phyloP scores from a whole-genome alignment of 192 early-diverging fungal genomes.

The Coemansia sp. region DNA sequence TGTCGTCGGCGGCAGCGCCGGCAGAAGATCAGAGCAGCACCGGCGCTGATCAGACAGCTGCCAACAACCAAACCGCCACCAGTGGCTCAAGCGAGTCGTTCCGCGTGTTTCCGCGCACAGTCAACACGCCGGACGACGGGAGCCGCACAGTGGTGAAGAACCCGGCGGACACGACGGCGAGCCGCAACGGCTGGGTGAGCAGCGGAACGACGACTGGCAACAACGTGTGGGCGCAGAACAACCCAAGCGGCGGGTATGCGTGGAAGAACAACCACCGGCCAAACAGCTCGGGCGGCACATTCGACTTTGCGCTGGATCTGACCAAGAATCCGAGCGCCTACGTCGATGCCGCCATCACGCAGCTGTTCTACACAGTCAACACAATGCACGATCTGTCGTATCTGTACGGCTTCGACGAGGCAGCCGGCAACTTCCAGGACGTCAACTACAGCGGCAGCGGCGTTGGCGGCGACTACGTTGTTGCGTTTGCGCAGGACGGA shows the following conservation, averaged over 20 bases:
- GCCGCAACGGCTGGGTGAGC: conserved; percentile 89
- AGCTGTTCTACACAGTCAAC: conserved; percentile 94
- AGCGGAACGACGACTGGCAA: conserved; percentile 70
- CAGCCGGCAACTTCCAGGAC: conserved; percentile 95
- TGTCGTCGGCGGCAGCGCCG: conserved; percentile 57
- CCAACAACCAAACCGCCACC: too few relatives aligned
- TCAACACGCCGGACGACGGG: conserved; percentile 78
- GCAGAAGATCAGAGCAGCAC: too few relatives aligned
- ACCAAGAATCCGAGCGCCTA: conserved; percentile 68
- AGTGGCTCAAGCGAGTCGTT: conserved; percentile 57
- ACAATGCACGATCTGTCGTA: conserved; percentile 87
- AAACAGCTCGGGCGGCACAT: conserved; percentile 22
- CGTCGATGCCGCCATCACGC: conserved; percentile 78
- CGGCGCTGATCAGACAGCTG: too few relatives aligned
- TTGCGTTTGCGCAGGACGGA: conserved; percentile 92
- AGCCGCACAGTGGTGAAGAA: conserved; percentile 58
- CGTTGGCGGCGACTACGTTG: conserved; percentile 77
- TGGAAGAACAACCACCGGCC: conserved; percentile 83
- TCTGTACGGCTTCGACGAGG: conserved; percentile 89
- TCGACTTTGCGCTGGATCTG: conserved; percentile 78
- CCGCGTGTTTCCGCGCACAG: conserved; percentile 80
- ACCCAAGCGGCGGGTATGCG: conserved; percentile 71
- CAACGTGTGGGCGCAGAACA: conserved; percentile 95
- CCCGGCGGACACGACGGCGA: conserved; percentile 60
- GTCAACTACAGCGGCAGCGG: conserved; percentile 80